These are phyloP conservation scores for Trypanosoma platydactyli DNA, from an alignment of 208 protist species.

Conservation along the genomic window DNA sequence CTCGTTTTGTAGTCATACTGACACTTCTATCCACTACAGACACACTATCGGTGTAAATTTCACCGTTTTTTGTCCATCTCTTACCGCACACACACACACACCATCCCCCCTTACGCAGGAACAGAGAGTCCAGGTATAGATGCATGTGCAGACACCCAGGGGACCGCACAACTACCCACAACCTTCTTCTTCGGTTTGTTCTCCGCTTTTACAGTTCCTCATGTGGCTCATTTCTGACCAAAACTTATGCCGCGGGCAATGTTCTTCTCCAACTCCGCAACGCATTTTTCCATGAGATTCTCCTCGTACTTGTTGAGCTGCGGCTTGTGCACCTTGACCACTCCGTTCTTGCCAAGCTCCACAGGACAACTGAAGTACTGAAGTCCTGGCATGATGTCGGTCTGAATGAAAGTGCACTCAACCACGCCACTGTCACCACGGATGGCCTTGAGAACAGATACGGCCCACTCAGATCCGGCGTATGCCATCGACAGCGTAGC, in stretches of 20 bases:
- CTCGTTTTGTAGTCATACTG: background rate
- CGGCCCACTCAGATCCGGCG: slow-evolving; percentile 63
- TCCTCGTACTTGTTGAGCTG: slow-evolving; percentile 59
- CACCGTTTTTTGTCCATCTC: no score
- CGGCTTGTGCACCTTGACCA: slow-evolving; percentile 40
- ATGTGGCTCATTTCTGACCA: slow-evolving; percentile 7
- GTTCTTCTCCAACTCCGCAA: slow-evolving; percentile 84
- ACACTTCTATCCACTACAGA: background rate
- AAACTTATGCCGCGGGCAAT: slow-evolving; percentile 40
- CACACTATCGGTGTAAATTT: no score
- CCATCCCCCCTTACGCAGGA: no score
- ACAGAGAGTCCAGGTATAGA: no score
- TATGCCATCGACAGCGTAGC: slow-evolving; percentile 77
- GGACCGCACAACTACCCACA: no score
- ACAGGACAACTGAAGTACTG: slow-evolving; percentile 79
- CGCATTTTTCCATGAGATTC: slow-evolving; percentile 70
- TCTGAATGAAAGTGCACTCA: slow-evolving; percentile 78
- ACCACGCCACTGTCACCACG: slow-evolving; percentile 56
- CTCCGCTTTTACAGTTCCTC: no score
- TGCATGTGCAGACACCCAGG: no score
- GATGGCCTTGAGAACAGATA: slow-evolving; percentile 64
- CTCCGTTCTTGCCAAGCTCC: slow-evolving; percentile 73
- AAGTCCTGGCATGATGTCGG: slow-evolving; percentile 44
- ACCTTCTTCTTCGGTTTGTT: background rate
- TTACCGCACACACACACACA: no score